A percentile compares a stretch with the other conserved stretches of the same genome.
Evolutionary conservation across 768 basidiomycete genomes (phyloP).

Genomic region (Lactarius tabidus): DNA sequence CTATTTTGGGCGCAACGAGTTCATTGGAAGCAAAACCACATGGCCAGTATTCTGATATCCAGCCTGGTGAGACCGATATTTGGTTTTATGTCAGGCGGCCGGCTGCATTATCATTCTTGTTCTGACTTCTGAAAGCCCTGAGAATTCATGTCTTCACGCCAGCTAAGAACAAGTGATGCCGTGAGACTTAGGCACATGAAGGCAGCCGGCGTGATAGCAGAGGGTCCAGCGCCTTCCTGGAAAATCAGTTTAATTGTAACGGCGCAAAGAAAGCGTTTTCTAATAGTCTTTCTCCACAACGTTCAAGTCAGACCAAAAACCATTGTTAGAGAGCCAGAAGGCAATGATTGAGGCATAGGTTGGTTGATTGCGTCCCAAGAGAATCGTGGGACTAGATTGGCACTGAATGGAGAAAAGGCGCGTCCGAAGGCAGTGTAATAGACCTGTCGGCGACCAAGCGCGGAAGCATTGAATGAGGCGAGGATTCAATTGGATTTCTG

Average conservation of each 20-base stretch:
- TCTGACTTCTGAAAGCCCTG: neutral
- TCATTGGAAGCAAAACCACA: neutral
- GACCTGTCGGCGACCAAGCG: neutral
- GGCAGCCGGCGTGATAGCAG: neutral
- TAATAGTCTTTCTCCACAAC: neutral
- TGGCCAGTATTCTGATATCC: neutral
- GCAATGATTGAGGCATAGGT: neutral
- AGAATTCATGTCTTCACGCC: neutral
- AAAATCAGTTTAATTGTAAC: neutral
- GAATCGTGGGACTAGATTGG: neutral
- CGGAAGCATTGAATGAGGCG: slow-evolving; percentile 3
- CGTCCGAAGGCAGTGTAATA: neutral
- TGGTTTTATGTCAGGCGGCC: neutral
- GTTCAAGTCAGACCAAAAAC: neutral
- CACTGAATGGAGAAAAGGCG: slow-evolving; percentile 8
- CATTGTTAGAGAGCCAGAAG: neutral
- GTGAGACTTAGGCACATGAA: neutral
- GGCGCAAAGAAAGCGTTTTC: neutral
- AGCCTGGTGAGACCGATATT: neutral
- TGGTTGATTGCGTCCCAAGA: neutral
- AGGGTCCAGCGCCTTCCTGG: neutral
- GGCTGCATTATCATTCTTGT: neutral
- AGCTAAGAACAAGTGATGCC: neutral
- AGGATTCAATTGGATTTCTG: neutral
- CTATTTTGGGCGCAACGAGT: neutral